Evolutionary conservation across 2,329 filamentous ascomycete genomes (phyloP).

Genomic region (Fusarium pseudoanthophilum): DNA sequence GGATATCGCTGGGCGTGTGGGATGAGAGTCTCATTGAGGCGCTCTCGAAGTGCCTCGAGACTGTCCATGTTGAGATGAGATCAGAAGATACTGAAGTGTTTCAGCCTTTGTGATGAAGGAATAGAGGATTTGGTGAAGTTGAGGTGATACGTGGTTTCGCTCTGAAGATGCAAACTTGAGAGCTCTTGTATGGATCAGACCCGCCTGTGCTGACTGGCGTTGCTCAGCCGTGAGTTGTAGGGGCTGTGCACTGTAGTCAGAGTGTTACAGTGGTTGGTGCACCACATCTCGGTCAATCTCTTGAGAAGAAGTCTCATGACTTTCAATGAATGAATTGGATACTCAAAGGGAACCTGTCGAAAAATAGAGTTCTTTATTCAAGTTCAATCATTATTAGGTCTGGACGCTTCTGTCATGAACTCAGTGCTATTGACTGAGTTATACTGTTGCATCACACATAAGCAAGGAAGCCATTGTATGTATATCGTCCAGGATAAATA

Average conservation of each 20-base stretch:
- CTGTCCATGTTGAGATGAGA: constrained; percentile 24
- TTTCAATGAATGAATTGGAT: not conserved
- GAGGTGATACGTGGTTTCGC: constrained; percentile 34
- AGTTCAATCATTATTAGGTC: not conserved
- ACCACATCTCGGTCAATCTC: not conserved
- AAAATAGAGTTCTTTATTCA: accelerated
- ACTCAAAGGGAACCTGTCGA: not conserved
- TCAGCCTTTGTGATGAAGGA: not conserved
- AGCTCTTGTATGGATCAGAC: constrained; percentile 32
- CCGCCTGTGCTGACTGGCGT: constrained; percentile 32
- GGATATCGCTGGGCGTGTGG: constrained; percentile 39
- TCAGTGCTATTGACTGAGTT: not conserved
- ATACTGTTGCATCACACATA: not conserved
- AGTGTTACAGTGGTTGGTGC: constrained; percentile 1
- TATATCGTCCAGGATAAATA: not conserved
- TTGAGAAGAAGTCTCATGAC: not conserved
- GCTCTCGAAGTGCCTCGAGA: constrained; percentile 16
- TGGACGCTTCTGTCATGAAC: not conserved
- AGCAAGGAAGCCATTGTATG: not conserved
- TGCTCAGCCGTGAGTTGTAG: constrained; percentile 13
- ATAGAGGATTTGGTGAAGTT: not conserved
- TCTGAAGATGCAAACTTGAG: constrained; percentile 18
- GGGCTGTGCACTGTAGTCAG: constrained; percentile 32
- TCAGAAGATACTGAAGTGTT: not conserved
- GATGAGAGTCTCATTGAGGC: constrained; percentile 34